phyloP scores from a whole-genome alignment of 2,329 filamentous ascomycete genomes.

The Diplocarpon mali region DNA sequence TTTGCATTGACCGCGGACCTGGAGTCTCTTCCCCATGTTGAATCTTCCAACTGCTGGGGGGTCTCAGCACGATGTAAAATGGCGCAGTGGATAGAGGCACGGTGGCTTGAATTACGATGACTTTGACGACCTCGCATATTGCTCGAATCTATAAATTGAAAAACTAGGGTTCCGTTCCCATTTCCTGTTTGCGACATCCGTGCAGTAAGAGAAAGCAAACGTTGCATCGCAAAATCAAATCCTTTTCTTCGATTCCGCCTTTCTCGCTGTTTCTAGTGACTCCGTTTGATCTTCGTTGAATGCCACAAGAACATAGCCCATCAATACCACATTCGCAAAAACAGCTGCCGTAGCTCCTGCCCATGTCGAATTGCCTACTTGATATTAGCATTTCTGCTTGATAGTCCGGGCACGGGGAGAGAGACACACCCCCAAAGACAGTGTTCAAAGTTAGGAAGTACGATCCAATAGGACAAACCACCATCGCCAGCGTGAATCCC shows the following conservation, averaged over 20 bases:
- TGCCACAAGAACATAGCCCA: slow-evolving; percentile 84
- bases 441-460: slow-evolving; percentile 75
- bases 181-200: not conserved
- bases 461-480: slow-evolving; percentile 72
- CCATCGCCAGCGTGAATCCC: slow-evolving; percentile 84
- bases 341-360: slow-evolving; percentile 78
- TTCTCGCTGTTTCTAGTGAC: slow-evolving; percentile 31
- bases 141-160: slow-evolving; percentile 3
- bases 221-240: slow-evolving; percentile 6
- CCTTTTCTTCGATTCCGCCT: slow-evolving; percentile 26
- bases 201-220: not conserved
- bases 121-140: not conserved
- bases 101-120: slow-evolving; percentile 4
- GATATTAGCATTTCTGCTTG: slow-evolving; percentile 1
- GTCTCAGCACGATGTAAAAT: not conserved
- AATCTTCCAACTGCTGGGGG: not conserved
- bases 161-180: not conserved
- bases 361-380: slow-evolving; percentile 72
- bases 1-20: slow-evolving; percentile 17
- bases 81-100: slow-evolving; percentile 3
- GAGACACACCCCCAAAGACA: slow-evolving; percentile 59
- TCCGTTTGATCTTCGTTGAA: slow-evolving; percentile 67
- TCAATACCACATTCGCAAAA: slow-evolving; percentile 81
- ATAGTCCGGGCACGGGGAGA: not conserved
- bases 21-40: slow-evolving; percentile 3